These are phyloP conservation scores for Fraxinus quadrangulata DNA, from an alignment of 257 asterid species.

Conservation along the genomic window DNA sequence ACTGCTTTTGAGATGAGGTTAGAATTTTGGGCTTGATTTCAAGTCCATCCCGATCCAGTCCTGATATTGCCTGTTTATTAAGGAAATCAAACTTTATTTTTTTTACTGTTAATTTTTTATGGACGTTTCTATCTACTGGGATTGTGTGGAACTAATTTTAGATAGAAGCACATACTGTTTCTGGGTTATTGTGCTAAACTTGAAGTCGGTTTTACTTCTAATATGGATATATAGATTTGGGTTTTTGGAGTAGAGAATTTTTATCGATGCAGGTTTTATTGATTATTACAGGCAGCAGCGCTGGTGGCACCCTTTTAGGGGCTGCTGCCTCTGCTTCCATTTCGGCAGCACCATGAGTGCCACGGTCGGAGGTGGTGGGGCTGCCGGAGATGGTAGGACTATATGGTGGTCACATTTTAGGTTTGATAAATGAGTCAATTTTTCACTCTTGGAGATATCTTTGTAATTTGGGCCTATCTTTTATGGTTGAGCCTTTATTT, in stretches of 20 bases:
- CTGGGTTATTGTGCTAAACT: conserved; percentile 14
- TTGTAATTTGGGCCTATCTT: too few species aligned
- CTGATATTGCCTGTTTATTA: conserved; percentile 15
- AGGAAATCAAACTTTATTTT: conserved; percentile 22
- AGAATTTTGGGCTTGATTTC: conserved; percentile 24
- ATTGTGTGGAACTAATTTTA: conserved; percentile 3
- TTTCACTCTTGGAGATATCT: too few species aligned
- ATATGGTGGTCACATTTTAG: too few species aligned
- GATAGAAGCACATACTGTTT: conserved; percentile 2
- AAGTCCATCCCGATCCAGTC: conserved; percentile 33
- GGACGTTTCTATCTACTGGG: conserved; percentile 2
- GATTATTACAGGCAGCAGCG: background rate
- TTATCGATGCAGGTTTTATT: conserved; percentile 21
- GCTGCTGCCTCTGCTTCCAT: too few species aligned
- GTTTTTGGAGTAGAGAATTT: conserved; percentile 10
- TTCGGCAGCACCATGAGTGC: too few species aligned
- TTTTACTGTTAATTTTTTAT: background rate
- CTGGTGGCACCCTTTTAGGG: too few species aligned
- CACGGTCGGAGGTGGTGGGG: too few species aligned
- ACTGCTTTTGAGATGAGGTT: conserved; percentile 39
- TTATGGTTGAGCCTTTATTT: too few species aligned
- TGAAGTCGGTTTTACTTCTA: conserved; percentile 18
- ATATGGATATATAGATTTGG: conserved; percentile 4
- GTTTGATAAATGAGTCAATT: too few species aligned
- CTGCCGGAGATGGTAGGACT: too few species aligned